Evolutionary conservation across 495 filamentous ascomycete genomes (phyloP).

Genomic region (Parachaetomium inaequale): DNA sequence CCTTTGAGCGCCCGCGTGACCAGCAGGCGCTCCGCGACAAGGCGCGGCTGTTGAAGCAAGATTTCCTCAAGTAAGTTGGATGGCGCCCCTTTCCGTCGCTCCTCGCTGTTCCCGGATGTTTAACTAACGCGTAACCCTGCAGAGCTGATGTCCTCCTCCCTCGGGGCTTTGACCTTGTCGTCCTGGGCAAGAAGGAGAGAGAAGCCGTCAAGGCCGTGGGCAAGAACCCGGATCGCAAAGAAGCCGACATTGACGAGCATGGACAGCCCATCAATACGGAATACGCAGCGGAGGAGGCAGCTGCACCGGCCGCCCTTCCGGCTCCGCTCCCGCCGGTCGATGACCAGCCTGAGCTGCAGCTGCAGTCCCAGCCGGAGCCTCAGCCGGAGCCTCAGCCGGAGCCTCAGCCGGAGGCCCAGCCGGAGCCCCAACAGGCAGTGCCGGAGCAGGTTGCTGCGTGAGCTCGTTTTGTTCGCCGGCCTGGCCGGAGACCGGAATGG

Average conservation of each 20-base stretch:
- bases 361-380: not conserved
- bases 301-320: not conserved
- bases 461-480: not conserved
- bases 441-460: constrained; percentile 6
- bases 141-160: constrained; percentile 40
- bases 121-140: not conserved
- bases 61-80: constrained; percentile 52
- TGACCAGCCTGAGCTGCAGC: constrained; percentile 10
- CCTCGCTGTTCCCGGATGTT: not conserved
- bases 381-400: not conserved
- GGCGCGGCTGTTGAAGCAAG: constrained; percentile 59
- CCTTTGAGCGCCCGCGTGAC: constrained; percentile 45
- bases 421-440: not conserved
- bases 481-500: not conserved
- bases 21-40: constrained; percentile 66
- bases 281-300: not conserved
- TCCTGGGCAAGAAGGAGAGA: constrained; percentile 49
- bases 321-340: not conserved
- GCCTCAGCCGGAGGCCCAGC: not conserved
- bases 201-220: constrained; percentile 36
- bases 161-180: constrained; percentile 47
- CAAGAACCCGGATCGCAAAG: constrained; percentile 46
- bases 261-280: constrained; percentile 34
- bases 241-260: constrained; percentile 36
- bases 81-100: not conserved